Base-by-base conservation (phyloP, 495 filamentous ascomycete genomes). In the Penicillium mononematosum region DNA sequence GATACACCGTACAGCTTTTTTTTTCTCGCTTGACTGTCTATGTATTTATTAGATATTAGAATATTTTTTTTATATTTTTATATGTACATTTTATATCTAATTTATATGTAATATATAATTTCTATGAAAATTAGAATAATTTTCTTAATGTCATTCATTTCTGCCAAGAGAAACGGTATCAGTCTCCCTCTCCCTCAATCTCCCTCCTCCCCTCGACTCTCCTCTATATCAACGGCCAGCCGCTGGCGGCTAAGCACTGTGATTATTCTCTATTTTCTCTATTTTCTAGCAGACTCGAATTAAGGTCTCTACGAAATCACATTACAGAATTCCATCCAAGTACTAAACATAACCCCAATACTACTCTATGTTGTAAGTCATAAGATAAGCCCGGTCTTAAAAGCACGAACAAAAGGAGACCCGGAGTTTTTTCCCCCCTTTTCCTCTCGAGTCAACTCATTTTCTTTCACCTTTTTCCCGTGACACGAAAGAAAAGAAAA, bases 161-260 rank as follows among this genome's bases (percentile, higher is more conserved):
- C 7, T 9, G 36, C 36, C 36, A 39, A 39, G 36, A 39, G 36
- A 39, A 38, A 38, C 34, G 34, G 34, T 38, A 16, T 2, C 6
- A 39, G 22, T 24, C 22, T 24, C 22, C 22, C 22, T 38, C 36
- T 38, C 20, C 20, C 20, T 20, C 20, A 20, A 20, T 16, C 8
- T 38, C 14, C 6, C 34, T 4, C 34, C 34, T 38, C 34, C 5
- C 34, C 34, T 38, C 34, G 14, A 38, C 34, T 38, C 34, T 38
- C 34, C 34, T 38, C 27, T 29, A 45, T 45, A 45, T 45, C 43
- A 45, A 45, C 43, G 43, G 43, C 22, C 22, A 45, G 12, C 43
- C 48, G 12, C 43, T 41, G 56, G 51, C 52, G 47, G 57, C 29
- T 60, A 57, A 60, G 53, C 57, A 57, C 50, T 46, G 41, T 27